Evolutionary conservation across 306 rosid genomes (phyloP), one percentile per base, ranked within the genome.

Genomic region (Erythrophleum fordii): DNA sequence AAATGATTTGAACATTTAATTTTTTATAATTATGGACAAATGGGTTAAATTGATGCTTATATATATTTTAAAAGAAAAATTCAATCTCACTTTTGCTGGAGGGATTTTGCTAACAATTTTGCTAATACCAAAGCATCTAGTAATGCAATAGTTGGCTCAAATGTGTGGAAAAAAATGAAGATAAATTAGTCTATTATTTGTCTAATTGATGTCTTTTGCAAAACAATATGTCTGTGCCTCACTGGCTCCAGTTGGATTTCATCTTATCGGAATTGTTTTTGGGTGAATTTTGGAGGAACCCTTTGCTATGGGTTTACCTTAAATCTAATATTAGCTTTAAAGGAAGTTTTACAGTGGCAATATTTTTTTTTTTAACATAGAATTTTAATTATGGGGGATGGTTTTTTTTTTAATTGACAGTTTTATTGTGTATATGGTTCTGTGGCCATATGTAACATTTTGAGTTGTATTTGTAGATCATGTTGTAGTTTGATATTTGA

Each of bases 1-100:
- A 77, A 76, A 74, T 48, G 72, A 67, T n/a, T 58, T 69, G 52
- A 56, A 41, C 45, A 31, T 73, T 58, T 49, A 26, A 64, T 76
- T 35, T n/a, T 84, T 56, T 55, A 76, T 31, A 39, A 5, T 49
- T 51, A 67, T 13, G 28, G 60, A 60, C 59, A 22, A 18, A 59
- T 22, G 56, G 70, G 42, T n/a, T 39, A 35, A 34, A 39, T 11
- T 39, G 51, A 67, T n/a, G 25, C 28, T 39, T 16, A 4, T 46
- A 12, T 28, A n/a, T n/a, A n/a, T n/a, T n/a, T n/a, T n/a, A 28
- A 31, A 52, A n/a, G 59, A 29, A 34, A 34, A n/a, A 31, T 34
- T 10, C 60, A 34, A 9, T 45, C 28, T 45, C 59, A 22, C 12
- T 13, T 69, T 17, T 62, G 41, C 41, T 66, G 44, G 26, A 62